A percentile compares a stretch with the other conserved stretches of the same genome.
These are phyloP conservation scores for Suhomyces yuchorum DNA, from an alignment of 1,139 yeast species.

Conservation along the genomic window DNA sequence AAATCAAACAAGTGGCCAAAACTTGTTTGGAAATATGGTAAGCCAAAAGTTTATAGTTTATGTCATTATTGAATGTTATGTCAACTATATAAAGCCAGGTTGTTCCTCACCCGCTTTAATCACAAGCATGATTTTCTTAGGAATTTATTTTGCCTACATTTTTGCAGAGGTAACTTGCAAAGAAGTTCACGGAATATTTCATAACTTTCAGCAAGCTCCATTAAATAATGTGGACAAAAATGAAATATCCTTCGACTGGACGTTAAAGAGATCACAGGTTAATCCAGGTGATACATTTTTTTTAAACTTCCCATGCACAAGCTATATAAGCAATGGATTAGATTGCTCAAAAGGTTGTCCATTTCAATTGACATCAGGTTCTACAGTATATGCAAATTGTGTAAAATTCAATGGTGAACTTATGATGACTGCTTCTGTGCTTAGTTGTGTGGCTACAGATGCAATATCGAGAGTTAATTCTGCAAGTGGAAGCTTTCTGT, in stretches of 20 bases:
- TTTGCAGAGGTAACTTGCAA: no score
- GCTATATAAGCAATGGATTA: not conserved
- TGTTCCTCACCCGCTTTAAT: no score
- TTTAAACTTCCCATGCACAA: not conserved
- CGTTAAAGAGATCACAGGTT: not conserved
- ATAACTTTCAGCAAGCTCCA: not conserved
- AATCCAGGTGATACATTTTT: not conserved
- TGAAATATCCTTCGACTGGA: not conserved
- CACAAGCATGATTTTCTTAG: no score
- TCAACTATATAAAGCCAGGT: no score
- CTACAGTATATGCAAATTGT: not conserved
- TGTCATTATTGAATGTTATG: no score
- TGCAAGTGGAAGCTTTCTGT: not conserved
- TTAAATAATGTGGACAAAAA: not conserved
- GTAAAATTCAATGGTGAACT: not conserved
- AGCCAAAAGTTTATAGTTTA: no score
- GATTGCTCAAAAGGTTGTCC: not conserved
- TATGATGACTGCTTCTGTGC: not conserved
- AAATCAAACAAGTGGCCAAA: no score
- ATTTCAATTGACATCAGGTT: not conserved
- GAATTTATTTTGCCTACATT: no score
- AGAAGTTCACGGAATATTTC: not conserved
- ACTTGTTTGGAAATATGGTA: no score
- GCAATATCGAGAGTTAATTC: not conserved
- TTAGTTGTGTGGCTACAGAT: not conserved